phyloP scores from a whole-genome alignment of 1,139 yeast genomes.

The Arxiozyma heterogenica region DNA sequence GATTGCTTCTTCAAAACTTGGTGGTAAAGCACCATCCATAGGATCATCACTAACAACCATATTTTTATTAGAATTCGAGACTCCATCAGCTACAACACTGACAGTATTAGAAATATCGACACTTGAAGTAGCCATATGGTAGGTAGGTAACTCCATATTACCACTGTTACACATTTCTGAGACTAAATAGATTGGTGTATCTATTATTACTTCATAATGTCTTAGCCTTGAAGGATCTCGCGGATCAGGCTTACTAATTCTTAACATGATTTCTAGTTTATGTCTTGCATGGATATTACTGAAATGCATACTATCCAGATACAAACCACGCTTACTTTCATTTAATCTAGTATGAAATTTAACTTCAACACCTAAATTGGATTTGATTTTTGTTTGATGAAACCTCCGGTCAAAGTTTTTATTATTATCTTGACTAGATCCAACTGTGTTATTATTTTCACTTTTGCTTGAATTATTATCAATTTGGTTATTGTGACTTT shows the following conservation, averaged over 20 bases:
- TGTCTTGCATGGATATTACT: slow-evolving; percentile 66
- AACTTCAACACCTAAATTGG: slow-evolving; percentile 22
- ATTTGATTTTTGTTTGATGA: slow-evolving; percentile 17
- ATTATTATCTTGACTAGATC: background rate
- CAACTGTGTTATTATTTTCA: background rate
- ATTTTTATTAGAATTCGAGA: too few relatives aligned
- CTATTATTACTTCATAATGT: slow-evolving; percentile 85
- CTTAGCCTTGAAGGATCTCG: slow-evolving; percentile 52
- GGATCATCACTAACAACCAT: slow-evolving; percentile 1
- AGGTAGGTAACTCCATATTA: slow-evolving; percentile 64
- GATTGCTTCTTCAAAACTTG: slow-evolving; percentile 53
- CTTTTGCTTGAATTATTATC: background rate
- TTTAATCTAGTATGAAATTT: slow-evolving; percentile 22
- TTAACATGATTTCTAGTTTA: slow-evolving; percentile 65
- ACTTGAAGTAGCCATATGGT: slow-evolving; percentile 39
- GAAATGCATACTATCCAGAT: slow-evolving; percentile 62
- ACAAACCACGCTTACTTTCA: slow-evolving; percentile 35
- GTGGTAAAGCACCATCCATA: slow-evolving; percentile 30
- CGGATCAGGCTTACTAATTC: slow-evolving; percentile 60
- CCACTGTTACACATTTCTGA: slow-evolving; percentile 66
- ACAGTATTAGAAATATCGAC: background rate
- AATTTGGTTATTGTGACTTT: background rate
- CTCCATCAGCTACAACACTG: background rate
- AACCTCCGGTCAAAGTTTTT: slow-evolving; percentile 12
- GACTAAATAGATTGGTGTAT: slow-evolving; percentile 69